Base-by-base conservation (phyloP, 2,329 filamentous ascomycete species). In the Sphaceloma murrayae region DNA sequence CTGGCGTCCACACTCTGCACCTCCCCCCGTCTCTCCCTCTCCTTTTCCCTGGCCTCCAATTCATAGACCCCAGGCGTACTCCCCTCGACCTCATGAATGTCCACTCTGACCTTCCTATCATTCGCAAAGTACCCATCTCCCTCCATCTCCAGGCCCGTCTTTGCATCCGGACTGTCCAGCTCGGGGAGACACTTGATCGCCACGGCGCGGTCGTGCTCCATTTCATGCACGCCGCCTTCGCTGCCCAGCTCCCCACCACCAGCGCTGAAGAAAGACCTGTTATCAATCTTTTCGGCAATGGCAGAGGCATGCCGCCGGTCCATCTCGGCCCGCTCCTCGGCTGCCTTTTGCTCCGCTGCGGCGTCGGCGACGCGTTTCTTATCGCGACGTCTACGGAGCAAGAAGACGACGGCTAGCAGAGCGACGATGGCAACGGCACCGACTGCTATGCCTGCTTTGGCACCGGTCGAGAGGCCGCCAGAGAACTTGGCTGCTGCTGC, bases 391-490 rank as follows among this genome's bases (percentile, higher is more conserved):
- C 50, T 53, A 21, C 56, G 52, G 24, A 56, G 58, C 30, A 52
- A 48, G 46, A 54, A 49, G 46, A 54, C 48, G 27, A 50, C 58
- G 43, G 61, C 42, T n/a, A 56, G 30, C 10, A 40, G 48, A 17
- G 45, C 56, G 17, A 61, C 46, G 30, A 57, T 50, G 30, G 58
- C 52, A 18, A 52, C 52, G 24, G 54, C 54, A 38, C 58, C 54
- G 7, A 61, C 53, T 5, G 61, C 57, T 14, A 58, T 54, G 29
- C 61, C 61, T 5, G 54, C 60, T 26, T 62, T 62, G 34, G 56
- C 58, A 33, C 56, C 60, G 2, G 50, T 48, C 19, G 54, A 54
- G 32, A 58, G 50, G 36, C 50, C 47, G 4, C 48, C 46, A n/a
- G 42, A 47, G 29, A 49, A 47, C 6, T 29, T 21, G 13, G 31